Conservation (phyloP, 306 rosid genomes). For the Oxytropis ochrocephala region DNA sequence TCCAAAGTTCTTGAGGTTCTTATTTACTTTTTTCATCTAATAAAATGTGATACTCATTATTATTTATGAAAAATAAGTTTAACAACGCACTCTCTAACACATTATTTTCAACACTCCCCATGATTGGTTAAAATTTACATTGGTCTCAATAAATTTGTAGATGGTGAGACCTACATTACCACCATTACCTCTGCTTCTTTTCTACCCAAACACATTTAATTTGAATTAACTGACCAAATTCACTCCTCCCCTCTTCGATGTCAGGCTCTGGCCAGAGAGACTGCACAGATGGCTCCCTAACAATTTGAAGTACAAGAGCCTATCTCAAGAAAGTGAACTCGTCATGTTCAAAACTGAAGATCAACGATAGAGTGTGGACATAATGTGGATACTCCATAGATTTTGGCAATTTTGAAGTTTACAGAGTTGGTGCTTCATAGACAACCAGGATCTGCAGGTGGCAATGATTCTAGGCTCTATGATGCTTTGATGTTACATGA, state of each 20-base stretch:
- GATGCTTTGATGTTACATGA: slow-evolving; percentile 9
- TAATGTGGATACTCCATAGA: slow-evolving; percentile 12
- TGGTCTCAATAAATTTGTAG: too few relatives aligned
- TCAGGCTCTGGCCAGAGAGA: slow-evolving; percentile 85
- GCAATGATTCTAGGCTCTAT: not conserved
- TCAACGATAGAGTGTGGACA: slow-evolving; percentile 32
- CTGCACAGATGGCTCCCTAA: slow-evolving; percentile 66
- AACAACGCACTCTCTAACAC: too few relatives aligned
- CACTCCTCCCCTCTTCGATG: not conserved
- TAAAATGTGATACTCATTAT: not conserved
- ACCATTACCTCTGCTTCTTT: not conserved
- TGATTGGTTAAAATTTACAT: too few relatives aligned
- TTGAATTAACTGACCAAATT: slow-evolving; percentile 3
- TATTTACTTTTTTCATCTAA: slow-evolving; percentile 1
- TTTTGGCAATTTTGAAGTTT: slow-evolving; percentile 13
- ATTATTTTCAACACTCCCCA: too few relatives aligned
- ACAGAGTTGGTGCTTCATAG: slow-evolving; percentile 8
- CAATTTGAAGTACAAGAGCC: slow-evolving; percentile 56
- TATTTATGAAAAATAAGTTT: too few relatives aligned
- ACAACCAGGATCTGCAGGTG: not conserved
- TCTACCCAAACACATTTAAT: not conserved
- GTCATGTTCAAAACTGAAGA: slow-evolving; percentile 50
- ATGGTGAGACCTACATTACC: not conserved
- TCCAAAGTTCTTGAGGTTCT: not conserved
- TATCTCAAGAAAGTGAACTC: slow-evolving; percentile 74